Conservation (phyloP, 495 filamentous ascomycete species). For the Penicillium nucicola region DNA sequence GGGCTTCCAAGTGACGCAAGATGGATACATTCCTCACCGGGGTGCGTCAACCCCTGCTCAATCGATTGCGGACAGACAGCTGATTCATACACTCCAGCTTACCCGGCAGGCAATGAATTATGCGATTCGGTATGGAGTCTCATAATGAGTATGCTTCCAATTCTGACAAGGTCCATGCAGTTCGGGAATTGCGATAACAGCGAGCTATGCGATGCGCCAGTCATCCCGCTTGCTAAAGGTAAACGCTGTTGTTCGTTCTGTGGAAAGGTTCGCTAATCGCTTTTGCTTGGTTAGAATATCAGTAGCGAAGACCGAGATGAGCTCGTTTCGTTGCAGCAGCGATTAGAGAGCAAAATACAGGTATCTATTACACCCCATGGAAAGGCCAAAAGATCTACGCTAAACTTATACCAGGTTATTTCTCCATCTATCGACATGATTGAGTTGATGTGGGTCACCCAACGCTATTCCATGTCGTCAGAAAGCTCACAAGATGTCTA, state of each 20-base stretch:
- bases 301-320: slow-evolving; percentile 69
- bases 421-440: slow-evolving; percentile 93
- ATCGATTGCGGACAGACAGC: neutral
- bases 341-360: slow-evolving; percentile 79
- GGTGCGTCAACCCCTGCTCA: slow-evolving; percentile 36
- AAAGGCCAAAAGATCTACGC: neutral
- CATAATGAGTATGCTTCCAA: neutral
- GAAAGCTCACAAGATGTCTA: slow-evolving; percentile 25
- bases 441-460: slow-evolving; percentile 69
- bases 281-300: slow-evolving; percentile 49
- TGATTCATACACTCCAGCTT: slow-evolving; percentile 39
- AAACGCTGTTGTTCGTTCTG: slow-evolving; percentile 9
- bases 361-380: too few relatives aligned
- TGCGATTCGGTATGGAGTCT: slow-evolving; percentile 60
- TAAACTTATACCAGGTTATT: slow-evolving; percentile 58
- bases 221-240: slow-evolving; percentile 78
- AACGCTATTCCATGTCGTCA: neutral
- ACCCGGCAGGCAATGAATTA: slow-evolving; percentile 88
- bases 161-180: slow-evolving; percentile 29
- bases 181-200: slow-evolving; percentile 87
- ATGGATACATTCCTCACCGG: slow-evolving; percentile 80
- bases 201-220: slow-evolving; percentile 78
- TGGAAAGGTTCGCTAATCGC: slow-evolving; percentile 9
- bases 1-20: slow-evolving; percentile 17
- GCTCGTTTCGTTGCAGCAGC: slow-evolving; percentile 65